These are phyloP conservation scores for Murraya paniculata DNA, from an alignment of 345 rosid genomes.

Conservation along the genomic window DNA sequence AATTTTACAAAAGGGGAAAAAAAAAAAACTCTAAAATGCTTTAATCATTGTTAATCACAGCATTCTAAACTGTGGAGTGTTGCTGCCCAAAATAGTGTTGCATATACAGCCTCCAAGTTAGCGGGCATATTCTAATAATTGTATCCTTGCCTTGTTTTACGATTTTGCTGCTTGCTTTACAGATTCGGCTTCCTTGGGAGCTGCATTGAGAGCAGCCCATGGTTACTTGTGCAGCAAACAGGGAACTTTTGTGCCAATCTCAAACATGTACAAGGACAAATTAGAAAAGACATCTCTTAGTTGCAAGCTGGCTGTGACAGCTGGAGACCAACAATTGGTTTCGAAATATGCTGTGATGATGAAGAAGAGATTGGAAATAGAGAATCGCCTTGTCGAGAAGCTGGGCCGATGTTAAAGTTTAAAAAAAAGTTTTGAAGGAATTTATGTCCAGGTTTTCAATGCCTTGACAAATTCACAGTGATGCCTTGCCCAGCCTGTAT, in stretches of 20 bases:
- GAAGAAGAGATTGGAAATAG: conserved; percentile 78
- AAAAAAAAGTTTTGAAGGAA: background rate
- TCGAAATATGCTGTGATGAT: conserved; percentile 47
- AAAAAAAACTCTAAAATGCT: background rate
- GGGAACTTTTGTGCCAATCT: conserved; percentile 64
- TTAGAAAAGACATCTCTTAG: conserved; percentile 61
- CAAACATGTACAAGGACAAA: conserved; percentile 60
- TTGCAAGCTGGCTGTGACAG: conserved; percentile 60
- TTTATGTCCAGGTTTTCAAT: background rate
- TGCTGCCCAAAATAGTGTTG: background rate
- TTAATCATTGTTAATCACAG: background rate
- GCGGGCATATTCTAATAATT: background rate
- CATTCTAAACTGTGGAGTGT: background rate
- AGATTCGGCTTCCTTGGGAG: conserved; percentile 97
- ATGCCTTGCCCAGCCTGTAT: background rate
- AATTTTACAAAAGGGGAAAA: background rate
- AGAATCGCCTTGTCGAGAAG: conserved; percentile 62
- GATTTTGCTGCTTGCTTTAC: conserved; percentile 11
- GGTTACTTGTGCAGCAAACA: conserved; percentile 80
- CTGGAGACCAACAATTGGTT: conserved; percentile 50
- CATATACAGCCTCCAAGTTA: background rate
- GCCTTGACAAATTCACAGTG: background rate
- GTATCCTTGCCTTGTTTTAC: background rate
- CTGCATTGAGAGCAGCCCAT: conserved; percentile 85
- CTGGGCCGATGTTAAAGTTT: conserved; percentile 51